Conservation (phyloP, 139 green algal species). For the Nannochloris sp. region DNA sequence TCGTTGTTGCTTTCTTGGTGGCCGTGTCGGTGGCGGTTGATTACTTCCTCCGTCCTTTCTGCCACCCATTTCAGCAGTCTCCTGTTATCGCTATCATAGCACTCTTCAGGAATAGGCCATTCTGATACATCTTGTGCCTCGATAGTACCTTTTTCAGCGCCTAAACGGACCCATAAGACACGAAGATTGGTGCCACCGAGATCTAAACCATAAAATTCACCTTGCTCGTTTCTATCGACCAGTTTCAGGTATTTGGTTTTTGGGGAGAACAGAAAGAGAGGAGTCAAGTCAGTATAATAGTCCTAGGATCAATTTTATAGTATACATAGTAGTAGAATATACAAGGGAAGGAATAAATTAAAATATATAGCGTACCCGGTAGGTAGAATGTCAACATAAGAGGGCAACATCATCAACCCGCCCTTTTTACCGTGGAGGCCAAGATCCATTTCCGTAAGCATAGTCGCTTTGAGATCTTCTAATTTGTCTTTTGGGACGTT, state of each 20-base stretch:
- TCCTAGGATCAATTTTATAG: too few species aligned
- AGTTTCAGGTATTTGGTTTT: too few species aligned
- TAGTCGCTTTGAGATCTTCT: neutral
- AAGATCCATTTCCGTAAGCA: constrained; percentile 21
- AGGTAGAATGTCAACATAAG: constrained; percentile 45
- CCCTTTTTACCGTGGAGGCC: neutral
- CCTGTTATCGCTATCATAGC: constrained; percentile 19
- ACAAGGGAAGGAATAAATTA: too few species aligned
- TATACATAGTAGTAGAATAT: too few species aligned
- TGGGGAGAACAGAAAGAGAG: too few species aligned
- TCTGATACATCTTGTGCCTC: constrained; percentile 19
- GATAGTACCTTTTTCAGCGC: constrained; percentile 6
- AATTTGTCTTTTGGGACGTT: neutral
- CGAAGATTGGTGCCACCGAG: constrained; percentile 88
- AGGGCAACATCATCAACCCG: constrained; percentile 44
- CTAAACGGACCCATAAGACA: constrained; percentile 48
- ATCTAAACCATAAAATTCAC: constrained; percentile 74
- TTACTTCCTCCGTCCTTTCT: constrained; percentile 8
- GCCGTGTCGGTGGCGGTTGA: neutral
- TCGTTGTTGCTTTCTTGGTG: neutral
- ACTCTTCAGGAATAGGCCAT: constrained; percentile 21
- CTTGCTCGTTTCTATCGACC: constrained; percentile 54
- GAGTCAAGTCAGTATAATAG: too few species aligned
- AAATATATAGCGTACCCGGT: constrained; percentile 5
- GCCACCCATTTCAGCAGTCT: constrained; percentile 21